Base-by-base conservation (phyloP, 768 basidiomycete genomes). In the Leucocoprinus birnbaumii region DNA sequence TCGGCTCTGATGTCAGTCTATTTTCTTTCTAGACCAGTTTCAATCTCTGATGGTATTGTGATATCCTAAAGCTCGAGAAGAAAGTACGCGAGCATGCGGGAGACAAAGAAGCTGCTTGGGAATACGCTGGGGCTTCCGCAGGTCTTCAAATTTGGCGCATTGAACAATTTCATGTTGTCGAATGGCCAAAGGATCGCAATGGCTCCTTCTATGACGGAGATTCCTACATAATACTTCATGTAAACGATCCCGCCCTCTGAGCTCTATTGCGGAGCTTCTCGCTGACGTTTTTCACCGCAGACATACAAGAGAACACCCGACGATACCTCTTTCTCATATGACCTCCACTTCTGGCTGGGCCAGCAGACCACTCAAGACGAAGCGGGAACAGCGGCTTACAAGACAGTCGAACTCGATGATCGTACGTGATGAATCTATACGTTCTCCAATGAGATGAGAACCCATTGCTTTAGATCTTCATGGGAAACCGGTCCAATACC, bases 341-440 rank as follows among this genome's bases (percentile, higher is more conserved):
- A 86, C 63, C 70, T 87, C 25, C 84, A 86, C 64, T 86, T 85
- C 64, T 86, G 84, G 84, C 68, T 86, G 3, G 83, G 86, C 11
- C 68, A 75, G 53, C 69, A 81, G 48, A 85, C 84, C 0, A 79
- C 73, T 19, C 79, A 83, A 60, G 83, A 86, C 56, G 84, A 86
- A 63, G 81, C 77, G 10, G 82, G 79, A 2, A 83, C 82, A 4
- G 84, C 82, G 9, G 83, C 82, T 3, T 85, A 84, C 64, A 86
- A 84, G 72, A 82, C 83, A 5, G 83, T 85, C 10, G 84, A 86
- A 63, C 70, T 85, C 1, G 85, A 86, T 57, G 84, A 86, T 59
- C 75, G 84, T 85, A 49, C 49, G 80, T 71, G 3, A 8, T 34
- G 40, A 10, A 8, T 11, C 19, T 47, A 21, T 27, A 54, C 48